Evolutionary conservation across 2,329 filamentous ascomycete species (phyloP), one percentile per base, ranked within the genome.

Genomic region (Grosmannia clavigera): DNA sequence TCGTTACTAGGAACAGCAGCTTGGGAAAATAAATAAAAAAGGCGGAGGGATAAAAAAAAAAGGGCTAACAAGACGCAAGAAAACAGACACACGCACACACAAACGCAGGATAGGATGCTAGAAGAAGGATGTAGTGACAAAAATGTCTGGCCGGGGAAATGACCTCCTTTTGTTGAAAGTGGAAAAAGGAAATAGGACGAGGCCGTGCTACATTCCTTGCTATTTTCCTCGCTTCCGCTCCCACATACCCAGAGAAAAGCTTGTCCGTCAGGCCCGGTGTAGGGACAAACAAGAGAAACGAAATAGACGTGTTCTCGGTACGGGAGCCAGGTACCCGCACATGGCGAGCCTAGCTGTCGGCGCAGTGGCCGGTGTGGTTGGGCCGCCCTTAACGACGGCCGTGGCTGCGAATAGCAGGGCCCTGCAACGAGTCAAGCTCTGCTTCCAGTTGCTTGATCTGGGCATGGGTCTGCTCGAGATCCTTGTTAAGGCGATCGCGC

Each of bases 401-500:
- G 74, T 94, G 89, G 78, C 89, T 95, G 79, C 92, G 88, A 72
- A 90, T 88, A 71, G 90, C 84, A 72, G 82, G 90, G 73, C 90
- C 90, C 77, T 97, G 92, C 84, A 97, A 89, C 67, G 84, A 78
- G 77, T 99, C 94, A 71, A 99, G 87, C 72, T 99, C 94, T 67
- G 82, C 80, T 78, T 99, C 94, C 68, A 95, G 81, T 73, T 88
- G 84, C 82, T 94, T 94, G 82, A 94, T 95, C 75, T 82, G 87
- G 70, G 94, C 92, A 71, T 99, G 95, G 67, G 92, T 97, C 76
- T 90, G 88, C 80, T 99, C 94, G 74, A 99, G 84, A 72, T 99
- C 94, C 85, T 99, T 99, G 86, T 99, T 99, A 78, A 99, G 85
- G 69, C 94, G 90, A 76, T 99, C 95, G 76, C 94, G 88, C 84